A percentile compares a stretch with the other conserved stretches of the same genome.
Conservation (phyloP, 495 filamentous ascomycete species). For the Hypomontagnella monticulosa region DNA sequence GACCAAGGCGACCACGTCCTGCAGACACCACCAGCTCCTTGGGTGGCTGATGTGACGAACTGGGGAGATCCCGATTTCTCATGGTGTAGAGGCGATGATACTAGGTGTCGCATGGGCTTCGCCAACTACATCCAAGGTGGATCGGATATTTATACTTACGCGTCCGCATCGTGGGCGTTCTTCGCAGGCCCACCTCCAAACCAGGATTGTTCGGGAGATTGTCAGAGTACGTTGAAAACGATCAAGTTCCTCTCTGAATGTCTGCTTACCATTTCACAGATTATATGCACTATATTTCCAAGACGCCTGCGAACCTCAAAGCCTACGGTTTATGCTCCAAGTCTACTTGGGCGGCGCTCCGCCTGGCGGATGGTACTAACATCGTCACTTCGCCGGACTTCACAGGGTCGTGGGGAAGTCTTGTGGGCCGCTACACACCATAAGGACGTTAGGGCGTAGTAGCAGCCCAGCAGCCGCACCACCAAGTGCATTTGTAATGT, state of each 20-base stretch:
- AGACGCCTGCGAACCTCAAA: conserved; percentile 48
- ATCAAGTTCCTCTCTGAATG: background rate
- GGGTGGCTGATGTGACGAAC: conserved; percentile 52
- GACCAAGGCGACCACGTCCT: conserved; percentile 79
- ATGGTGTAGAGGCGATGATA: conserved; percentile 49
- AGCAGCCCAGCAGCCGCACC: background rate
- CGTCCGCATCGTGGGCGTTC: conserved; percentile 74
- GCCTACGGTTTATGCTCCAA: conserved; percentile 54
- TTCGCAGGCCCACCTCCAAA: conserved; percentile 61
- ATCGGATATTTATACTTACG: conserved; percentile 64
- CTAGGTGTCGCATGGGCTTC: conserved; percentile 63
- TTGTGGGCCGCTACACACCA: conserved; percentile 58
- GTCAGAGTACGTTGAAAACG: conserved; percentile 44
- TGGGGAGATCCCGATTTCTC: conserved; percentile 67
- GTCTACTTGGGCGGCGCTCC: conserved; percentile 40
- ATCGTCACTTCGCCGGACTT: conserved; percentile 51
- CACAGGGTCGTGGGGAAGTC: conserved; percentile 67
- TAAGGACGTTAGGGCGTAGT: background rate
- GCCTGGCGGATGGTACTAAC: conserved; percentile 45
- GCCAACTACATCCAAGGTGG: conserved; percentile 69
- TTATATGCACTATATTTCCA: conserved; percentile 50
- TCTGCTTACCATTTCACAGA: conserved; percentile 36
- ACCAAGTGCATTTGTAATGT: conserved; percentile 26
- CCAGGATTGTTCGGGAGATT: conserved; percentile 47
- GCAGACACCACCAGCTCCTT: conserved; percentile 58